These are phyloP conservation scores for Cryptococcus sp. DNA, from an alignment of 1,284 basidiomycete species.

Conservation along the genomic window DNA sequence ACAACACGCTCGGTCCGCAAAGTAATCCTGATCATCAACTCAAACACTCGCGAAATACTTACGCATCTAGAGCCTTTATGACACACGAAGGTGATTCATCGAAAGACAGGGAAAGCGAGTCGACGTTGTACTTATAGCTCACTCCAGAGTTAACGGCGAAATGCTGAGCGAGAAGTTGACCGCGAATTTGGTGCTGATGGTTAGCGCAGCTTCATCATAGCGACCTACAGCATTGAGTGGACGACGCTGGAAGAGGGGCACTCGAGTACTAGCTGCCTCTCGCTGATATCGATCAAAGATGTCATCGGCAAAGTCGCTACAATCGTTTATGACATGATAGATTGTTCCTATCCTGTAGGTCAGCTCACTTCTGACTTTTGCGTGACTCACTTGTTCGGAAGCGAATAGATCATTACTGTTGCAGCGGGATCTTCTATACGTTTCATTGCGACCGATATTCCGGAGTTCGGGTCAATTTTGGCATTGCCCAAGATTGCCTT, in stretches of 20 bases:
- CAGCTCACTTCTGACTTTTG: background rate
- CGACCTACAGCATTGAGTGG: constrained; percentile 21
- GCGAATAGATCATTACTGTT: constrained; percentile 9
- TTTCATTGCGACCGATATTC: constrained; percentile 6
- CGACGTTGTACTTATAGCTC: constrained; percentile 43
- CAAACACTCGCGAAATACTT: constrained; percentile 11
- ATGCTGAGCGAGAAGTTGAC: constrained; percentile 36
- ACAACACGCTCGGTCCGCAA: constrained; percentile 13
- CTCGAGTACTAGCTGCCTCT: constrained; percentile 18
- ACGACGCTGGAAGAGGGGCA: constrained; percentile 34
- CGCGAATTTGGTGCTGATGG: constrained; percentile 18
- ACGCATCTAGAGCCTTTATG: constrained; percentile 26
- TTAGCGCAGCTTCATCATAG: background rate
- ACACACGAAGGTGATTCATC: constrained; percentile 34
- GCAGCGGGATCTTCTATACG: background rate
- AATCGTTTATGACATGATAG: constrained; percentile 26
- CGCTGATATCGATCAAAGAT: constrained; percentile 33
- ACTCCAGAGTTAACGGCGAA: constrained; percentile 43
- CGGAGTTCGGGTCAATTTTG: constrained; percentile 1
- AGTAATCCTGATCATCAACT: constrained; percentile 15
- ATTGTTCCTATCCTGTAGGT: constrained; percentile 18
- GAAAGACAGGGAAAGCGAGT: constrained; percentile 33
- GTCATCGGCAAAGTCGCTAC: constrained; percentile 10
- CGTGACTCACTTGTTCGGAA: constrained; percentile 2
- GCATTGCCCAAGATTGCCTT: constrained; percentile 15